Evolutionary conservation across 2,329 filamentous ascomycete genomes (phyloP).

Genomic region (Sclerotiophoma versabilis): DNA sequence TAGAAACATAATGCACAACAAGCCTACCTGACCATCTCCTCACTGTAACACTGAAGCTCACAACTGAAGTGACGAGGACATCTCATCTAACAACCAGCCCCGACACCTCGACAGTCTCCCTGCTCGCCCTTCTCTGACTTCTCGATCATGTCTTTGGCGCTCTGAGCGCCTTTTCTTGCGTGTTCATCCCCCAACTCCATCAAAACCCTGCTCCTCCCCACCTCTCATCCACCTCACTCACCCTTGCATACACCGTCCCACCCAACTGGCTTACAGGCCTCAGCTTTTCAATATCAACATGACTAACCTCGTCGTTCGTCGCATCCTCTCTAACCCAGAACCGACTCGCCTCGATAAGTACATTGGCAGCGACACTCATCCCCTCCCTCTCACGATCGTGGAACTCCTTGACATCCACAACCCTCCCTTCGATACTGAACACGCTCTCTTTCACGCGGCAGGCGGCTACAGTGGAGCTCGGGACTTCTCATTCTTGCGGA

Average conservation of each 20-base stretch:
- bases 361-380: slow-evolving; percentile 64
- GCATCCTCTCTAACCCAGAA: slow-evolving; percentile 90
- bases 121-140: too few species aligned
- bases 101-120: too few species aligned
- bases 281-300: slow-evolving; percentile 74
- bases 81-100: too few species aligned
- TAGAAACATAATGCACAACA: too few species aligned
- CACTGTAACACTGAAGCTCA: too few species aligned
- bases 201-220: too few species aligned
- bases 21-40: too few species aligned
- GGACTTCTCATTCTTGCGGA: background rate
- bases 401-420: slow-evolving; percentile 76
- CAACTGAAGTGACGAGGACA: too few species aligned
- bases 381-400: slow-evolving; percentile 73
- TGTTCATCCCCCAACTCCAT: too few species aligned
- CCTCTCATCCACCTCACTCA: slow-evolving; percentile 20
- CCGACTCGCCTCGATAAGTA: slow-evolving; percentile 76
- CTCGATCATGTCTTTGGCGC: too few species aligned
- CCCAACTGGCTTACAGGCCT: slow-evolving; percentile 77
- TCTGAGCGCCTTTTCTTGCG: too few species aligned
- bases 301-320: slow-evolving; percentile 73
- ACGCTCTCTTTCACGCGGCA: slow-evolving; percentile 82
- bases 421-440: slow-evolving; percentile 77
- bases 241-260: slow-evolving; percentile 75
- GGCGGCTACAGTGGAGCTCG: too few species aligned